These are phyloP conservation scores for Monilinia fructigena DNA, from an alignment of 2,329 filamentous ascomycete genomes.

Conservation along the genomic window DNA sequence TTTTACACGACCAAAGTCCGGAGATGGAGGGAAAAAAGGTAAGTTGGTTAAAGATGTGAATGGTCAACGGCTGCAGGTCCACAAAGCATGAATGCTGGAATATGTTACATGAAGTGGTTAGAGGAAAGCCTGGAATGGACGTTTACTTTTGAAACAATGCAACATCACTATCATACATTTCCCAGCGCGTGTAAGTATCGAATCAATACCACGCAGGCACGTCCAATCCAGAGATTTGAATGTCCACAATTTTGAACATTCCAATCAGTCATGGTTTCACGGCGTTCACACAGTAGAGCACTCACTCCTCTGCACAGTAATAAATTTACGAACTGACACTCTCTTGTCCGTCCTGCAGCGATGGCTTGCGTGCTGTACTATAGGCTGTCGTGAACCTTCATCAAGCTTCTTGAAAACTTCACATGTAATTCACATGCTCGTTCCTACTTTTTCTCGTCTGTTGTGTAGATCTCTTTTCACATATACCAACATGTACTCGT, in stretches of 20 bases:
- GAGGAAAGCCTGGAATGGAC: background rate
- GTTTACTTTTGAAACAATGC: slow-evolving; percentile 18
- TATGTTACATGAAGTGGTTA: background rate
- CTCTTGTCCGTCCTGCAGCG: slow-evolving; percentile 11
- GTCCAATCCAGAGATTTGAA: background rate
- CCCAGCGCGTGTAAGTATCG: slow-evolving; percentile 12
- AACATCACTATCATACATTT: slow-evolving; percentile 9
- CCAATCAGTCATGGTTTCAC: background rate
- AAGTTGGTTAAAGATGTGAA: background rate
- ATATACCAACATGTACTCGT: background rate
- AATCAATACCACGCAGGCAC: slow-evolving; percentile 14
- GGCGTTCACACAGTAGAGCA: too few species aligned
- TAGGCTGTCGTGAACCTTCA: background rate
- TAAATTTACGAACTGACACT: background rate
- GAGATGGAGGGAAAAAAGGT: slow-evolving; percentile 11
- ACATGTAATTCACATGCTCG: slow-evolving; percentile 11
- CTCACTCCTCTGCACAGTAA: background rate
- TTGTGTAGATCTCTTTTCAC: slow-evolving; percentile 2
- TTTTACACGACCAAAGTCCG: slow-evolving; percentile 14
- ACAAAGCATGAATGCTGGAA: slow-evolving; percentile 1
- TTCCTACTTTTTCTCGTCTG: background rate
- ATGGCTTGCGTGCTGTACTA: background rate
- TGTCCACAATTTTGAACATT: background rate
- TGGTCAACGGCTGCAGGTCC: slow-evolving; percentile 14
- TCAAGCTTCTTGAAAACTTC: background rate